phyloP scores from a whole-genome alignment of 2,329 filamentous ascomycete species.

The Scorias spongiosa region DNA sequence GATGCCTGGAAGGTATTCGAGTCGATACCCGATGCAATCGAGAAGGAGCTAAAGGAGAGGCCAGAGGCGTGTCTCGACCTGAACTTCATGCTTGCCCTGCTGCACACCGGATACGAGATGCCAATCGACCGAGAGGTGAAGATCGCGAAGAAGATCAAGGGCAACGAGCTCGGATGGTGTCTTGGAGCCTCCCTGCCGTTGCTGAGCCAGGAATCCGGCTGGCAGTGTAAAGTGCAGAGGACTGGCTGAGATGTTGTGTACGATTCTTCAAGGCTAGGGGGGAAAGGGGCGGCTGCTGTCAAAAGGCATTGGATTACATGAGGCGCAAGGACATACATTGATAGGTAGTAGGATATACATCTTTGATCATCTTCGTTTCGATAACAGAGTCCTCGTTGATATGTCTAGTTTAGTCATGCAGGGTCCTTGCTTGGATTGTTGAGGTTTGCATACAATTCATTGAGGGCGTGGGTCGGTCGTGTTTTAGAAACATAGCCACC shows the following conservation, averaged over 20 bases:
- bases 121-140: conserved; percentile 89
- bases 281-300: too few species aligned
- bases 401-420: too few species aligned
- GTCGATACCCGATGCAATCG: conserved; percentile 57
- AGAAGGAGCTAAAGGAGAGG: conserved; percentile 58
- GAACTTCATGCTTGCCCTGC: conserved; percentile 85
- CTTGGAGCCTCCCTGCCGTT: conserved; percentile 58
- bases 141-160: conserved; percentile 97
- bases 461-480: too few species aligned
- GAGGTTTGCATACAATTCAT: too few species aligned
- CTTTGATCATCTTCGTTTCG: too few species aligned
- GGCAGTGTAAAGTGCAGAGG: conserved; percentile 8
- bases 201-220: conserved; percentile 15
- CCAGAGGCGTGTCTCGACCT: conserved; percentile 90
- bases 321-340: too few species aligned
- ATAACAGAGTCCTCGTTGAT: too few species aligned
- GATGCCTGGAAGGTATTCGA: conserved; percentile 71
- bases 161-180: conserved; percentile 95
- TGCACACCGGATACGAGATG: conserved; percentile 97
- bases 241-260: background rate
- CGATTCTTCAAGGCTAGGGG: too few species aligned
- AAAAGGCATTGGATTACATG: too few species aligned
- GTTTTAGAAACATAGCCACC: too few species aligned
- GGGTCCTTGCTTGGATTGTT: too few species aligned
- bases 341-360: background rate